Evolutionary conservation across 148 eudicot species (phyloP).

Genomic region (Cornus florida): DNA sequence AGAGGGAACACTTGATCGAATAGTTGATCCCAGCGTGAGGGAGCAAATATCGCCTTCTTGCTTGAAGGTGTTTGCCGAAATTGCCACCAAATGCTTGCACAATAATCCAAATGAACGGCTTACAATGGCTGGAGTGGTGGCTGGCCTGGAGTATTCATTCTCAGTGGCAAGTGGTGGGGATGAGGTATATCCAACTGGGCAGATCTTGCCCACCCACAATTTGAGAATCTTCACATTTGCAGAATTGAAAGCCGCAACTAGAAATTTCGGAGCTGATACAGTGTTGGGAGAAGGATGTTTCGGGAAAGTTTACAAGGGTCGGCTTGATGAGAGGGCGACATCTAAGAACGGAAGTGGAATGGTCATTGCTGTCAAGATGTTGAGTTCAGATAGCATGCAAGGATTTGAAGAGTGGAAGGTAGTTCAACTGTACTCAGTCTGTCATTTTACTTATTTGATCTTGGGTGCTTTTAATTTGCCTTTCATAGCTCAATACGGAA

Average conservation of each 20-base stretch:
- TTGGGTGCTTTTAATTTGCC: background rate
- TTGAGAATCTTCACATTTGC: constrained; percentile 50
- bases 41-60: too few relatives aligned
- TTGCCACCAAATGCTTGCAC: too few relatives aligned
- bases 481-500: too few relatives aligned
- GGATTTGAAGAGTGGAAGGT: constrained; percentile 94
- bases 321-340: constrained; percentile 54
- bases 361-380: constrained; percentile 70
- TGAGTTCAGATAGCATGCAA: constrained; percentile 68
- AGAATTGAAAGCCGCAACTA: constrained; percentile 61
- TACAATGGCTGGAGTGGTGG: too few relatives aligned
- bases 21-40: too few relatives aligned
- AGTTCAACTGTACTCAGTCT: constrained; percentile 2
- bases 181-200: constrained; percentile 34
- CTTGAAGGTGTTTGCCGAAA: too few relatives aligned
- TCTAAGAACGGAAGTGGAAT: constrained; percentile 32
- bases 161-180: constrained; percentile 45
- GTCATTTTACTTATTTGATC: background rate
- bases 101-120: too few relatives aligned
- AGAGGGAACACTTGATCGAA: too few relatives aligned
- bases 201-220: constrained; percentile 46
- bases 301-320: constrained; percentile 82
- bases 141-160: too few relatives aligned
- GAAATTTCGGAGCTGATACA: constrained; percentile 53
- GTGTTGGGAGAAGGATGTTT: constrained; percentile 84